Evolutionary conservation across 768 basidiomycete species (phyloP).

Genomic region (Lactifluus piperatus): DNA sequence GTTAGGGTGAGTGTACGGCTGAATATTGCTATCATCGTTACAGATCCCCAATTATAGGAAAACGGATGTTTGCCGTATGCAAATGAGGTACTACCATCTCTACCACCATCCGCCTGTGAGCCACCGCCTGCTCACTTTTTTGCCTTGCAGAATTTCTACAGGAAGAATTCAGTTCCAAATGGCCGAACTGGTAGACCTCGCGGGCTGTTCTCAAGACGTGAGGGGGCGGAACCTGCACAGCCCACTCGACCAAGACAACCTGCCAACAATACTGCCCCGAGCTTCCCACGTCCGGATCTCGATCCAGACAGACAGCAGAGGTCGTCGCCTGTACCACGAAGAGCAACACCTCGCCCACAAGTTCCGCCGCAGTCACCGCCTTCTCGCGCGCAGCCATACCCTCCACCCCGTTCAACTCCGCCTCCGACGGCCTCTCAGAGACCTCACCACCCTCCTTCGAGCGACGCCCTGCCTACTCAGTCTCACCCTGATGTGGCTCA

Average conservation of each 20-base stretch:
- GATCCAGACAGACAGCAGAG: slow-evolving; percentile 23
- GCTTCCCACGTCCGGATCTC: slow-evolving; percentile 22
- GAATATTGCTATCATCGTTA: background rate
- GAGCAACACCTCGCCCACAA: slow-evolving; percentile 23
- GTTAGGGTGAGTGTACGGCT: slow-evolving; percentile 34
- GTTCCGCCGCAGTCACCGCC: slow-evolving; percentile 22
- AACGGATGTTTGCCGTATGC: slow-evolving; percentile 53
- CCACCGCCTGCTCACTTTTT: background rate
- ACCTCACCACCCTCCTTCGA: background rate
- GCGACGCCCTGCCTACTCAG: background rate
- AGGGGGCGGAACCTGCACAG: slow-evolving; percentile 24
- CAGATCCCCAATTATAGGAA: slow-evolving; percentile 30
- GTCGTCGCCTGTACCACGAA: slow-evolving; percentile 19
- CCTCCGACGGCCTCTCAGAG: slow-evolving; percentile 7
- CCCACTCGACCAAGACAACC: slow-evolving; percentile 20
- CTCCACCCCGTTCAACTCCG: slow-evolving; percentile 17
- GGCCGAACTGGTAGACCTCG: slow-evolving; percentile 26
- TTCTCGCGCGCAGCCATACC: slow-evolving; percentile 17
- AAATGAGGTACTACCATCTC: slow-evolving; percentile 45
- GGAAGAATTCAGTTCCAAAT: slow-evolving; percentile 53
- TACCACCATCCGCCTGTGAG: background rate
- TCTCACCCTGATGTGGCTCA: background rate
- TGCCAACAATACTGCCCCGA: slow-evolving; percentile 4
- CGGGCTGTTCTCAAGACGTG: slow-evolving; percentile 37
- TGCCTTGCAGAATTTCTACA: slow-evolving; percentile 42